Evolutionary conservation across 2,329 filamentous ascomycete species (phyloP).

Genomic region (Onygenales sp.): DNA sequence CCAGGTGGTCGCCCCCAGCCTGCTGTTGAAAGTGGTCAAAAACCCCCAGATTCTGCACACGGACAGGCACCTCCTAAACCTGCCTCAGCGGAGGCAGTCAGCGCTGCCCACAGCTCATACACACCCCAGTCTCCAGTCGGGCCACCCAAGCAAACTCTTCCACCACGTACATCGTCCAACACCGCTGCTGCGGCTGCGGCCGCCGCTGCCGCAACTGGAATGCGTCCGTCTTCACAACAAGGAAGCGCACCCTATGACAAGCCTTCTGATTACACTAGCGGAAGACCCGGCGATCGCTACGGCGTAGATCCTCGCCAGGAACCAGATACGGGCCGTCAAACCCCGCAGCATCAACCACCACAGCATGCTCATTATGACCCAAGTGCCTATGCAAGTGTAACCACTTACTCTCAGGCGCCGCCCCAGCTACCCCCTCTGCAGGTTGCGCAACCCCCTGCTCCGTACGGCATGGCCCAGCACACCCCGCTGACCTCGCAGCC

Average conservation of each 20-base stretch:
- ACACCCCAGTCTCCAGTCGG: constrained; percentile 37
- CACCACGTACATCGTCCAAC: constrained; percentile 40
- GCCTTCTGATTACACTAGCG: constrained; percentile 32
- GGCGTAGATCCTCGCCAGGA: constrained; percentile 31
- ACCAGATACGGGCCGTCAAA: constrained; percentile 12
- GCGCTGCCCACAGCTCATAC: constrained; percentile 33
- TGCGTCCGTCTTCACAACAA: constrained; percentile 34
- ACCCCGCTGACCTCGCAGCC: constrained; percentile 18
- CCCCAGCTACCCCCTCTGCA: constrained; percentile 12
- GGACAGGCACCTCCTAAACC: constrained; percentile 23
- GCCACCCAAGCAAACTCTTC: constrained; percentile 31
- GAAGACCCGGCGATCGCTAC: constrained; percentile 19
- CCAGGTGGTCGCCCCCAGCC: constrained; percentile 38
- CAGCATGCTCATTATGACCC: constrained; percentile 39
- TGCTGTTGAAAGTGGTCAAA: constrained; percentile 23
- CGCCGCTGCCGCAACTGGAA: constrained; percentile 39
- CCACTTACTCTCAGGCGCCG: constrained; percentile 9
- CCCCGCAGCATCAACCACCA: constrained; percentile 32
- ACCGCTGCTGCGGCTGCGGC: constrained; percentile 39
- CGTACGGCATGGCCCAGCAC: constrained; percentile 12
- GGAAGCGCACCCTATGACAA: constrained; percentile 34
- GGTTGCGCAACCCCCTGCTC: constrained; percentile 6
- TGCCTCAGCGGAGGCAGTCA: constrained; percentile 32
- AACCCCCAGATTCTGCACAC: constrained; percentile 28
- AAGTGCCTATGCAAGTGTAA: constrained; percentile 30